Percentiles rank a stretch among this genome's conserved stretches.
Conservation (phyloP, 1,284 basidiomycete species). For the Wallemia mellicola region DNA sequence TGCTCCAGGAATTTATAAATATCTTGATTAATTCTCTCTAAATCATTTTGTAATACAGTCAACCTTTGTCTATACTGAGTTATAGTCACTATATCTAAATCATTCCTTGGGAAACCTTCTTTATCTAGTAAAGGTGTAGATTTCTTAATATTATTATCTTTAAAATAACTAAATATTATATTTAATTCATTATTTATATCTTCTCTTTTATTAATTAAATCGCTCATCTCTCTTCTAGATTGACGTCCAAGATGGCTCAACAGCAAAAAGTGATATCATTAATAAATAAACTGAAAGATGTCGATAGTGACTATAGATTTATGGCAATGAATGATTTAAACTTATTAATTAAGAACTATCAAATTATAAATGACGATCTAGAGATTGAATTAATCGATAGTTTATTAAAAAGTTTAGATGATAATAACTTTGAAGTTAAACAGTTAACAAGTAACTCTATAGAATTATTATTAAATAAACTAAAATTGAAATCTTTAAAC, state of each 20-base stretch:
- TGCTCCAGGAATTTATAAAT: background rate
- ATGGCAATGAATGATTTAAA: background rate
- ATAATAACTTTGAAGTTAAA: background rate
- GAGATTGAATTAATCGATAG: background rate
- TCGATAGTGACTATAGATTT: background rate
- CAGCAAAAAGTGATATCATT: background rate
- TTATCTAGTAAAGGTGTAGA: background rate
- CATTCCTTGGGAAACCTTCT: background rate
- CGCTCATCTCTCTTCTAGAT: background rate
- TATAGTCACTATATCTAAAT: background rate
- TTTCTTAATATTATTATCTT: background rate
- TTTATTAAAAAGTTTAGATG: background rate
- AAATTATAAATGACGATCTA: background rate
- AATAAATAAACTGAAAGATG: background rate
- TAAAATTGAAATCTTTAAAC: background rate
- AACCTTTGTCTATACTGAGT: background rate
- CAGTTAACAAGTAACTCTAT: background rate
- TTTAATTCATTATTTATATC: background rate
- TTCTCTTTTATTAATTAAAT: background rate
- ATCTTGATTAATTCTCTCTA: background rate
- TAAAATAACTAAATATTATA: background rate
- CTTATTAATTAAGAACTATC: no score
- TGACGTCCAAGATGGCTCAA: background rate
- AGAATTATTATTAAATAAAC: background rate
- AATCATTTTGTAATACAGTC: background rate